Conservation (phyloP, 306 rosid species). For the Macrotyloma uniflorum region DNA sequence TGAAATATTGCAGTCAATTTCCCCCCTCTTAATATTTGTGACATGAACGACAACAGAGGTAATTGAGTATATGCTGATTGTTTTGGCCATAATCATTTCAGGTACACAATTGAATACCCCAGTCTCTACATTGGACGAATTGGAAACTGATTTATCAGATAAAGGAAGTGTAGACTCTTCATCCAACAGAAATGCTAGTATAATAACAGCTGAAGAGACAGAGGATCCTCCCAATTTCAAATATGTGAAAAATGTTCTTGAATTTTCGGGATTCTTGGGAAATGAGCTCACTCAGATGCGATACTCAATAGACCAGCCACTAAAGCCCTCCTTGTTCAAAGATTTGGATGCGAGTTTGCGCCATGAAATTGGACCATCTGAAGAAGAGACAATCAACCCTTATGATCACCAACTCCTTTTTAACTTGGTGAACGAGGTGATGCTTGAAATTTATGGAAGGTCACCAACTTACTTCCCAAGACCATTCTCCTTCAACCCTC, state of each 20-base stretch:
- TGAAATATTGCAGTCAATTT: not conserved
- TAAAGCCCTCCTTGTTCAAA: slow-evolving; percentile 54
- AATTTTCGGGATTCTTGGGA: slow-evolving; percentile 61
- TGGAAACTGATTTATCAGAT: slow-evolving; percentile 31
- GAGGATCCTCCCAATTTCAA: slow-evolving; percentile 51
- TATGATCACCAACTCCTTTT: slow-evolving; percentile 66
- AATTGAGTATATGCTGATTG: not conserved
- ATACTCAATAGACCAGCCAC: slow-evolving; percentile 58
- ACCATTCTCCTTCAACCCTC: slow-evolving; percentile 51
- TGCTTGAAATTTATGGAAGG: slow-evolving; percentile 56
- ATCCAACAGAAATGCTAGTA: slow-evolving; percentile 13
- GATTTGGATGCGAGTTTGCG: slow-evolving; percentile 47
- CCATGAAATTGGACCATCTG: slow-evolving; percentile 47
- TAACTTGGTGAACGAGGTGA: slow-evolving; percentile 66
- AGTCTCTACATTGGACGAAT: slow-evolving; percentile 36
- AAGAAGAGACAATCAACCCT: slow-evolving; percentile 30
- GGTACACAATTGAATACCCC: slow-evolving; percentile 34
- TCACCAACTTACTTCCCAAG: slow-evolving; percentile 68
- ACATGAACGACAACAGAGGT: slow-evolving; percentile 3
- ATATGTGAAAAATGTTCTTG: slow-evolving; percentile 64
- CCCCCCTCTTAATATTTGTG: not conserved
- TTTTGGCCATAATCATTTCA: slow-evolving; percentile 37
- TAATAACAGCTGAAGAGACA: slow-evolving; percentile 31
- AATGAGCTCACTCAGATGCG: slow-evolving; percentile 47
- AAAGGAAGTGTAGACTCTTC: slow-evolving; percentile 11